phyloP scores from a whole-genome alignment of 2,329 filamentous ascomycete genomes.

The Berkeleyomyces basicola region DNA sequence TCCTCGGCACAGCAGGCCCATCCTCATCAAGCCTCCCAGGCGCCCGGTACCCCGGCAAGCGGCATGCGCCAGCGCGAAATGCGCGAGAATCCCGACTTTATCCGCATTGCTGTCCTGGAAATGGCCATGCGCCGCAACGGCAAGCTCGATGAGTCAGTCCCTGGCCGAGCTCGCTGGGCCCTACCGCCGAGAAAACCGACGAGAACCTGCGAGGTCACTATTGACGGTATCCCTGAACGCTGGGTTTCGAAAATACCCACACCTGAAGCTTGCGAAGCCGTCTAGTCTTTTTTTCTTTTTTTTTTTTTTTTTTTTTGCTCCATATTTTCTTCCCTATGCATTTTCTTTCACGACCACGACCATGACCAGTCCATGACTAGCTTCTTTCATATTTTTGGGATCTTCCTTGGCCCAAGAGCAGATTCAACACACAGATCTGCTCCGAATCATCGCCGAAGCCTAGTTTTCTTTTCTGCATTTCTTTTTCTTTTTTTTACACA shows the following conservation, averaged over 20 bases:
- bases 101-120: slow-evolving; percentile 54
- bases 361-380: background rate
- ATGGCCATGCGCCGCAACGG: slow-evolving; percentile 53
- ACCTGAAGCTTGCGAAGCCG: background rate
- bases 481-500: background rate
- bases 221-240: slow-evolving; percentile 41
- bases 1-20: slow-evolving; percentile 15
- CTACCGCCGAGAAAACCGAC: slow-evolving; percentile 45
- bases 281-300: background rate
- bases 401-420: background rate
- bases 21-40: slow-evolving; percentile 16
- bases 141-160: slow-evolving; percentile 48
- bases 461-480: background rate
- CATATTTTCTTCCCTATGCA: background rate
- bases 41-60: slow-evolving; percentile 22
- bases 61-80: slow-evolving; percentile 46
- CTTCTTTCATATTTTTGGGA: background rate
- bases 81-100: slow-evolving; percentile 54
- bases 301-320: background rate
- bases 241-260: slow-evolving; percentile 27
- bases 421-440: background rate
- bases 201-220: slow-evolving; percentile 38
- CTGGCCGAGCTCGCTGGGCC: slow-evolving; percentile 51
- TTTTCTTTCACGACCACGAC: slow-evolving; percentile 1
- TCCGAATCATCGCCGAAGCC: background rate